Conservation (phyloP, 2,329 filamentous ascomycete species). For the Coccinonectria pachysandricola region DNA sequence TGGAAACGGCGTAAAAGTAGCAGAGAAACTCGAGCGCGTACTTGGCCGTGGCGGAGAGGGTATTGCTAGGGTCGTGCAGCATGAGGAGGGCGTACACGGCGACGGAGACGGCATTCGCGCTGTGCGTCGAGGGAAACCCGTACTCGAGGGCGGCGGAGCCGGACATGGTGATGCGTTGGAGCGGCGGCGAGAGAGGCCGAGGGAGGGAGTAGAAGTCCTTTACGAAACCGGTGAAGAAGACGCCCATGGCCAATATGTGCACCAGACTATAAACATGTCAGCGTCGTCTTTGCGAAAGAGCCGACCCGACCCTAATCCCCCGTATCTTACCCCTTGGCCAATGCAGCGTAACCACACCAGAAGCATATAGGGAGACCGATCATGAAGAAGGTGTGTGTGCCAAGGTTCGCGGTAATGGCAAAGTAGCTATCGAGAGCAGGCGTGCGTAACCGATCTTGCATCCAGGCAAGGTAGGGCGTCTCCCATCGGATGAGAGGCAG, state of each 20-base stretch:
- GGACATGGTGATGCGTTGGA: slow-evolving; percentile 95
- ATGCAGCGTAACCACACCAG: slow-evolving; percentile 82
- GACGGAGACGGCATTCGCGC: slow-evolving; percentile 91
- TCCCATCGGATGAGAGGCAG: slow-evolving; percentile 89
- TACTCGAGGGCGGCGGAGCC: slow-evolving; percentile 92
- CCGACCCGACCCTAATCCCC: no score
- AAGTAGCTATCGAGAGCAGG: slow-evolving; percentile 92
- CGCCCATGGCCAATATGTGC: slow-evolving; percentile 66
- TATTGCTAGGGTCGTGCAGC: slow-evolving; percentile 55
- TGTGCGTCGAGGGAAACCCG: slow-evolving; percentile 94
- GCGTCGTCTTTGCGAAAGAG: no score
- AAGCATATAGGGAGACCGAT: slow-evolving; percentile 86
- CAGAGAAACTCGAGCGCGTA: slow-evolving; percentile 55
- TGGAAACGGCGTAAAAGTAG: slow-evolving; percentile 81
- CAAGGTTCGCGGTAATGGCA: slow-evolving; percentile 88
- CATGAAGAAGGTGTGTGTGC: slow-evolving; percentile 99
- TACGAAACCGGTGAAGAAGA: slow-evolving; percentile 83
- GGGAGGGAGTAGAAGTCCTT: slow-evolving; percentile 93
- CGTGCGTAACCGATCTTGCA: slow-evolving; percentile 72
- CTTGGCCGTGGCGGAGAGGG: slow-evolving; percentile 48
- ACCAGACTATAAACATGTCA: slow-evolving; percentile 54
- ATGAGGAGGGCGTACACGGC: slow-evolving; percentile 72
- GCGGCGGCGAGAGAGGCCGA: slow-evolving; percentile 79
- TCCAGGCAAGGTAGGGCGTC: slow-evolving; percentile 81
- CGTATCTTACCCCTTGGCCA: slow-evolving; percentile 70